phyloP scores from a whole-genome alignment of 768 basidiomycete species.

The Tylopilus subfusipes region DNA sequence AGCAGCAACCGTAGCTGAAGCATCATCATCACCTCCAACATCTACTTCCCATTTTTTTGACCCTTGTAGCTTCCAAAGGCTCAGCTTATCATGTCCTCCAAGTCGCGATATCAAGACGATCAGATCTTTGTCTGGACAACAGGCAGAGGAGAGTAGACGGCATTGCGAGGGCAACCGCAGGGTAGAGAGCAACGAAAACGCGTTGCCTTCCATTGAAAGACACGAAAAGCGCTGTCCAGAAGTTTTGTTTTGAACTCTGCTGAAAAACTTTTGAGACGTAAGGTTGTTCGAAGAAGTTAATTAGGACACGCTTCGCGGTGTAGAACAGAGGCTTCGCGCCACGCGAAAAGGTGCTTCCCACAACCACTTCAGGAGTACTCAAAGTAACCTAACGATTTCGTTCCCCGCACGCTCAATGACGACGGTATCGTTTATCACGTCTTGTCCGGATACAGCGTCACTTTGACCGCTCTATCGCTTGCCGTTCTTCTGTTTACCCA shows the following conservation, averaged over 20 bases:
- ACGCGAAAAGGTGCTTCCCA: conserved; percentile 28
- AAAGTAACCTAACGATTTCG: neutral
- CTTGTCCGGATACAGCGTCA: neutral
- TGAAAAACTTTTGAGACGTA: conserved; percentile 9
- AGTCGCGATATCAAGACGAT: conserved; percentile 63
- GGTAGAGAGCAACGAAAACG: conserved; percentile 54
- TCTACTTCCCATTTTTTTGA: conserved; percentile 81
- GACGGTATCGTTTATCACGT: neutral
- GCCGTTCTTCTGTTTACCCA: conserved; percentile 48
- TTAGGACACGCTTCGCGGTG: conserved; percentile 19
- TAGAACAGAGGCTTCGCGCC: conserved; percentile 19
- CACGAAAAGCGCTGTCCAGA: neutral
- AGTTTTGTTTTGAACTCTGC: conserved; percentile 1
- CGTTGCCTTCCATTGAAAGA: conserved; percentile 39
- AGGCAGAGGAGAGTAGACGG: conserved; percentile 59
- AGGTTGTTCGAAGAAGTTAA: conserved; percentile 23
- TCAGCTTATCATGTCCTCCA: conserved; percentile 65
- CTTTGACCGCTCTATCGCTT: conserved; percentile 25
- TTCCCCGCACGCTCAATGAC: neutral
- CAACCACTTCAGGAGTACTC: conserved; percentile 11
- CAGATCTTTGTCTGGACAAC: conserved; percentile 85
- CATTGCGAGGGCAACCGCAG: conserved; percentile 55
- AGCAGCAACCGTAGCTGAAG: conserved; percentile 47
- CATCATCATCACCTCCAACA: conserved; percentile 46
- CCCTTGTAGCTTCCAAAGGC: conserved; percentile 79